Base-by-base conservation (phyloP, 169 alveolate species). In the Cyclospora cayetanensis region DNA sequence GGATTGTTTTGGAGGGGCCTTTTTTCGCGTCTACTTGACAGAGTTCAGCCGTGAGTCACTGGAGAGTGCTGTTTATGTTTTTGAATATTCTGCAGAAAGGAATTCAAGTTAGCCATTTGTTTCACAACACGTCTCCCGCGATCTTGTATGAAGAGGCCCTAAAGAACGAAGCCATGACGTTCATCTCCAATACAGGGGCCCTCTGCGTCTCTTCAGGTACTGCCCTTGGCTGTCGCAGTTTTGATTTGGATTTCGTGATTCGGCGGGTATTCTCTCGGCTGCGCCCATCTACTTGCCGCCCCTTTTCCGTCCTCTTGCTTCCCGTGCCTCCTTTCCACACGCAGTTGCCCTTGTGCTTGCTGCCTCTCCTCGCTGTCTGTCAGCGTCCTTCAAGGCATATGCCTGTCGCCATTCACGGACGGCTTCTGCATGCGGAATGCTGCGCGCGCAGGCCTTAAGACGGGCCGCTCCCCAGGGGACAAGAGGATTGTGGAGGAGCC, bases 401-500 rank as follows among this genome's bases (percentile, higher is more conserved):
- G 18, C 25, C 7, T 34, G 9, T 12, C 9, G 35, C 20, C 27
- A 63, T 43, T 25, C 27, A 12, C 43, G 29, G n/a, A n/a, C n/a
- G n/a, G 29, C 9, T 65, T 22, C n/a, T 63, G 20, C 9, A 5
- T 25, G 34, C 34, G 83, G 1, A 3, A 35, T 1, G 53, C n/a
- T n/a, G n/a, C n/a, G n/a, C 20, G 39, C 34, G 41, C 92, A 86
- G 97, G 97, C 34, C 95, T 94, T 63, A 96, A 96, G 92, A 97
- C 98, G 42, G 99, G 99, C 9, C 92, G 99, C 65, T 95, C 99
- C 11, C 99, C 99, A 7, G 94, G 95, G 76, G 99, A 98, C 79
- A 98, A 98, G 95, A 94, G 99, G 86, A 96, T 98, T 25, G 99
- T 98, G 11, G 72, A 92, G 77, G 99, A 97, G 43, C 97, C 93